These are phyloP conservation scores for Entomortierella parvispora DNA, from an alignment of 192 early-diverging fungal genomes.

Conservation along the genomic window DNA sequence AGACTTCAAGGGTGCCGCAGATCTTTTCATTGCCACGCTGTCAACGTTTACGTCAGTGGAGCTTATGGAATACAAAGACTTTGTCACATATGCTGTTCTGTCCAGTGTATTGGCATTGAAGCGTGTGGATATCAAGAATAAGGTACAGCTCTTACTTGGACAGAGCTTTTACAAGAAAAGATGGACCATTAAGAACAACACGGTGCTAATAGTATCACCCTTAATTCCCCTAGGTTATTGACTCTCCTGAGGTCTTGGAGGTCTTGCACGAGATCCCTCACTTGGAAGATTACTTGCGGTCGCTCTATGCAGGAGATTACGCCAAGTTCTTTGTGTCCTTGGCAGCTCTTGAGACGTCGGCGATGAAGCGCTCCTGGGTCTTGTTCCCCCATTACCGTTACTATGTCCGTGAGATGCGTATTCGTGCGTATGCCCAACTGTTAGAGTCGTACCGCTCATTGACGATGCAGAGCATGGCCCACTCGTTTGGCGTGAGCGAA, in stretches of 20 bases:
- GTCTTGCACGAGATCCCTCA: conserved; percentile 91
- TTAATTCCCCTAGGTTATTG: conserved; percentile 78
- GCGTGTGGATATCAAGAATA: conserved; percentile 94
- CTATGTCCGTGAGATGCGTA: conserved; percentile 99
- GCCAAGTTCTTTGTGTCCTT: conserved; percentile 91
- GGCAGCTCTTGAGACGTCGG: conserved; percentile 82
- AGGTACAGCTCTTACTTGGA: conserved; percentile 64
- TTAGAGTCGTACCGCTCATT: conserved; percentile 95
- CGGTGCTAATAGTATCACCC: too few species aligned
- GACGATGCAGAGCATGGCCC: conserved; percentile 96
- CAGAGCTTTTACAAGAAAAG: conserved; percentile 2
- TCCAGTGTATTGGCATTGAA: conserved; percentile 88
- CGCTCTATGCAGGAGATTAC: conserved; percentile 93
- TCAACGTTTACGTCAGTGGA: conserved; percentile 97
- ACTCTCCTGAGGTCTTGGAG: conserved; percentile 97
- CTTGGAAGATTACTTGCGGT: conserved; percentile 83
- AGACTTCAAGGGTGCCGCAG: conserved; percentile 93
- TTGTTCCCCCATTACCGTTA: conserved; percentile 90
- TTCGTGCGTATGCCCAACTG: conserved; percentile 94
- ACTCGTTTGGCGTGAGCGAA: conserved; percentile 94
- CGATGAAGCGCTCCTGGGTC: conserved; percentile 80
- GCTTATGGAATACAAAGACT: conserved; percentile 97
- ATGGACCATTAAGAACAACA: too few species aligned
- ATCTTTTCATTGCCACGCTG: conserved; percentile 92
- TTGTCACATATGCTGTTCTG: conserved; percentile 94